Percentiles rank a stretch among this genome's conserved stretches.
Evolutionary conservation across 352 stramenopile genomes (phyloP).

Genomic region (Pythium insidiosum): DNA sequence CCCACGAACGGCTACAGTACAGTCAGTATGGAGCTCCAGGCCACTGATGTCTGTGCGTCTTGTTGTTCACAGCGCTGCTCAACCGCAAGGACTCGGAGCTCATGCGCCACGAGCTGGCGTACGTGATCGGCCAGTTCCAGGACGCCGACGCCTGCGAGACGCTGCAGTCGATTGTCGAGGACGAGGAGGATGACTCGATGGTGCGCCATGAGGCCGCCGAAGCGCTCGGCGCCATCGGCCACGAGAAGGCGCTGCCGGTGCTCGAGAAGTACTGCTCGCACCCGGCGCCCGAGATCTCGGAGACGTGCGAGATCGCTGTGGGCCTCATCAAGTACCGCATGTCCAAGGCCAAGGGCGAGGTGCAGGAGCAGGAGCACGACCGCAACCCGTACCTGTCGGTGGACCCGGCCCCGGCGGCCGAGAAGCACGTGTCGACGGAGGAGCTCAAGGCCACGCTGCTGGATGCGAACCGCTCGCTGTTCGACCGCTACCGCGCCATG

Average conservation of each 20-base stretch:
- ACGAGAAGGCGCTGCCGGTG: slow-evolving; percentile 58
- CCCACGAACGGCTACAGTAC: too few species aligned
- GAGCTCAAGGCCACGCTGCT: slow-evolving; percentile 86
- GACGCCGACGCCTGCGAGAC: slow-evolving; percentile 73
- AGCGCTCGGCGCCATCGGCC: slow-evolving; percentile 95
- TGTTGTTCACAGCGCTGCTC: slow-evolving; percentile 35
- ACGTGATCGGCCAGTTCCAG: slow-evolving; percentile 98
- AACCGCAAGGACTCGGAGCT: slow-evolving; percentile 90
- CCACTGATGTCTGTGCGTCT: background rate
- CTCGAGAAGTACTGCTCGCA: slow-evolving; percentile 84
- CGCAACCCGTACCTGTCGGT: slow-evolving; percentile 91
- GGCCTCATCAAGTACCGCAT: slow-evolving; percentile 90
- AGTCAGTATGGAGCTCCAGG: too few species aligned
- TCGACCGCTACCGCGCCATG: slow-evolving; percentile 95
- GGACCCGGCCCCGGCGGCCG: slow-evolving; percentile 90
- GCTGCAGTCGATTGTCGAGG: slow-evolving; percentile 68
- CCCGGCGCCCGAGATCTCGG: slow-evolving; percentile 84
- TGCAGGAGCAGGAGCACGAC: slow-evolving; percentile 59
- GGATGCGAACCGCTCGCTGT: slow-evolving; percentile 83
- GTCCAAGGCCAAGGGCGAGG: slow-evolving; percentile 35
- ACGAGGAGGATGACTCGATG: slow-evolving; percentile 88
- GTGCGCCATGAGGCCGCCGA: slow-evolving; percentile 94
- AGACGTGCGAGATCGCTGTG: slow-evolving; percentile 93
- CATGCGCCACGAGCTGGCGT: slow-evolving; percentile 97
- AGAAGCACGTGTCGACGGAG: slow-evolving; percentile 56